phyloP scores from a whole-genome alignment of 2,329 filamentous ascomycete genomes.

The Claviceps lovelessii region DNA sequence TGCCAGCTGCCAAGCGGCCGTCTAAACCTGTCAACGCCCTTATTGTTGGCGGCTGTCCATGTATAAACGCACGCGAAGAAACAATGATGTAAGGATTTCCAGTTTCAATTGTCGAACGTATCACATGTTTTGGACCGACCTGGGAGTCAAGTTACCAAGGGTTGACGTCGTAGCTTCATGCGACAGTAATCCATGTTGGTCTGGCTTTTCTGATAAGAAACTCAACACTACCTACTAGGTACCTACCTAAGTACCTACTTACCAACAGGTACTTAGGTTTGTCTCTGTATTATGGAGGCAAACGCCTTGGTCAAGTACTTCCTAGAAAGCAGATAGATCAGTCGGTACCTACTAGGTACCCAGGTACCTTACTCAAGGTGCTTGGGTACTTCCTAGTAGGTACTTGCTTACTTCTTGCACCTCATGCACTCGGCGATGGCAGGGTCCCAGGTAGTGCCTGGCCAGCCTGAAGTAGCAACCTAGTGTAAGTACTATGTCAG shows the following conservation, averaged over 20 bases:
- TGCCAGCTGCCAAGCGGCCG: neutral
- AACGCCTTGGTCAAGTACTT: no score
- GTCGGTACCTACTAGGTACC: no score
- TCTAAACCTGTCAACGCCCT: neutral
- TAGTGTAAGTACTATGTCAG: no score
- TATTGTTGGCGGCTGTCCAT: neutral
- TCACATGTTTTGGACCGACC: neutral
- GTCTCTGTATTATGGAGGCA: no score
- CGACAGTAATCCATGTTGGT: neutral
- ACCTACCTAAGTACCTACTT: no score
- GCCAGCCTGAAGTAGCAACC: no score
- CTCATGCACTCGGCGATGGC: neutral
- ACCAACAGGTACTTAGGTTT: no score
- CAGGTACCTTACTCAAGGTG: no score
- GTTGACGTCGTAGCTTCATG: neutral
- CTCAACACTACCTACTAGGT: no score
- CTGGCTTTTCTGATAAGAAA: no score
- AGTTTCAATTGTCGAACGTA: neutral
- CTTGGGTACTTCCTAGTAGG: no score
- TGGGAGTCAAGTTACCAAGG: neutral
- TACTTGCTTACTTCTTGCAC: neutral
- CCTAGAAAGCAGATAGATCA: no score
- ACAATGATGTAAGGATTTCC: neutral
- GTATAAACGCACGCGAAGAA: neutral
- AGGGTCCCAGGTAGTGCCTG: neutral